Evolutionary conservation across 2,329 filamentous ascomycete genomes (phyloP), one percentile per base, ranked within the genome.

Genomic region (Thelonectria olida): DNA sequence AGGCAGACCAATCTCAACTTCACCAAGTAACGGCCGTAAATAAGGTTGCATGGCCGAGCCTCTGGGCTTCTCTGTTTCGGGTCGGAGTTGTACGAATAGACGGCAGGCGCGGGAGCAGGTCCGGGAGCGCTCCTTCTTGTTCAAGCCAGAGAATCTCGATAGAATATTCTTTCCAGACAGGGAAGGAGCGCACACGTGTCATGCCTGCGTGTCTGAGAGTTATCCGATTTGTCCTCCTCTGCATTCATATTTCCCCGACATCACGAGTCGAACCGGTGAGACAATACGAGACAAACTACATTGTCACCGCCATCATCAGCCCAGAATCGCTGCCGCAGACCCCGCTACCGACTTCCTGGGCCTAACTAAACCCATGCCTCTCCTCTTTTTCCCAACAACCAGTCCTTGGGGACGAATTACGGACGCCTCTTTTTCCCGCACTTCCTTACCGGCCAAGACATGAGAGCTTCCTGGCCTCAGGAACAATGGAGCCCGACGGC

Each of bases 221-320:
- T 23, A 2, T 7, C 4, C 13, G 8, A 31, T 27, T 25, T n/a
- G 20, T 41, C 15, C 9, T 41, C 17, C n/a, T 7, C n/a, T 5
- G 38, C 15, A 12, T 41, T 10, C 20, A 6, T 12, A 5, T 38
- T 38, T 41, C 17, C 38, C 19, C 22, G 41, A 22, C 20, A 10
- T 25, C 13, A 10, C 28, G 13, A 27, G 10, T 22, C 22, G 22
- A 45, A n/a, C 42, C 22, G 27, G 44, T 34, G 23, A 22, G 19
- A 12, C 50, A 48, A 47, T 34, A 45, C 27, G 45, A 42, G 47
- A 22, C 36, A 10, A 15, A 27, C n/a, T 31, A 45, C 38, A 38
- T 25, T 36, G 23, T 50, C 42, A 52, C 36, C 28, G 25, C 58
- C 58, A 51, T 34, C 39, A 56, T 61, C 47, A 52, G 58, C 31